Evolutionary conservation across 768 basidiomycete genomes (phyloP).

Genomic region (Russula dissimulans): DNA sequence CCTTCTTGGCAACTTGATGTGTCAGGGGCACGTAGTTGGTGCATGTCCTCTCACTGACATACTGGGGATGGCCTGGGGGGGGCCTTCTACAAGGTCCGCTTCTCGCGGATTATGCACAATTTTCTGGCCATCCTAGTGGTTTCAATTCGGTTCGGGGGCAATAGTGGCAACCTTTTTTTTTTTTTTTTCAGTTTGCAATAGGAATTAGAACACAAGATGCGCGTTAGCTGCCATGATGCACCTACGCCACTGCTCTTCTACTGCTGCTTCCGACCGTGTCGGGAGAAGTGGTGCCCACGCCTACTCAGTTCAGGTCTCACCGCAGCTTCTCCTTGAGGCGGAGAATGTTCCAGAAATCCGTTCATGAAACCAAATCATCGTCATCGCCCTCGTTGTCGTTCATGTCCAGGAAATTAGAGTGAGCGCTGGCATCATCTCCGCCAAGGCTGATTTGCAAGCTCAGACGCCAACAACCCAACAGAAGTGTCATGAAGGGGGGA

Average conservation of each 20-base stretch:
- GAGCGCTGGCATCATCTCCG: slow-evolving; percentile 2
- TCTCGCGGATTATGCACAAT: neutral
- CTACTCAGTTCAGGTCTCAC: neutral
- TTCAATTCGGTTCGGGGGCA: neutral
- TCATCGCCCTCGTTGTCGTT: slow-evolving; percentile 1
- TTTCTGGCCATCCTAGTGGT: neutral
- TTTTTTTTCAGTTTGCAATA: neutral
- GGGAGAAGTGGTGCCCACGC: neutral
- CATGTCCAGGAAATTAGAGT: neutral
- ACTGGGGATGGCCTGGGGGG: neutral
- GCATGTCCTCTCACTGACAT: neutral
- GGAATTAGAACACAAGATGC: neutral
- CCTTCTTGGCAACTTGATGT: neutral
- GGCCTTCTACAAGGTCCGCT: neutral
- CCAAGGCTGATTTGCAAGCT: neutral
- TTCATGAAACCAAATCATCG: neutral
- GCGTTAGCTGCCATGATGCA: neutral
- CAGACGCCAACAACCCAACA: neutral
- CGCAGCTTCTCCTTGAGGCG: too few relatives aligned
- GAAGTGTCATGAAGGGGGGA: neutral
- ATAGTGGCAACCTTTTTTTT: neutral
- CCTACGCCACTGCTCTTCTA: neutral
- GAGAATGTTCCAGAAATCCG: slow-evolving; percentile 2
- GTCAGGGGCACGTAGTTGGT: neutral
- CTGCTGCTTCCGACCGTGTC: neutral